Conservation (phyloP, 2,329 filamentous ascomycete species). For the Colletotrichum tofieldiae region DNA sequence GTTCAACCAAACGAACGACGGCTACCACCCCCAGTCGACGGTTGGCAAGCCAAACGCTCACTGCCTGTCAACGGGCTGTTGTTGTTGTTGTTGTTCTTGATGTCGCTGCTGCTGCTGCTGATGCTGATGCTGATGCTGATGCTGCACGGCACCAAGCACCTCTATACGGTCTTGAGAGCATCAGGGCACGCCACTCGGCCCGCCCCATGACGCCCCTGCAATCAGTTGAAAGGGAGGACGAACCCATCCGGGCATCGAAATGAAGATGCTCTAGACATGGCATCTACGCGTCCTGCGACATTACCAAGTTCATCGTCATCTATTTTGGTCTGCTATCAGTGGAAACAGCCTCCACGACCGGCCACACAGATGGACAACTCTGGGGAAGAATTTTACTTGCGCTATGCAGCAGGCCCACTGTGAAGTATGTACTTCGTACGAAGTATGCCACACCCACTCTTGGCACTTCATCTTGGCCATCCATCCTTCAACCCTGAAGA, state of each 20-base stretch:
- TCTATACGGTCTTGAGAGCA: not conserved
- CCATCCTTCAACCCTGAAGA: constrained; percentile 13
- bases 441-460: constrained; percentile 9
- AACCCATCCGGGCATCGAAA: not conserved
- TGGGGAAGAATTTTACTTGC: constrained; percentile 18
- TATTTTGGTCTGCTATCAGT: constrained; percentile 16
- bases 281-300: constrained; percentile 11
- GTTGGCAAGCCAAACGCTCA: not conserved
- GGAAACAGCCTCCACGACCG: constrained; percentile 11
- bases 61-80: not conserved
- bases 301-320: constrained; percentile 34
- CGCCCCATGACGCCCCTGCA: constrained; percentile 1
- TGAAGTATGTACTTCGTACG: not conserved
- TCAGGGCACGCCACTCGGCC: not conserved
- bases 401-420: constrained; percentile 21
- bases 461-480: constrained; percentile 7
- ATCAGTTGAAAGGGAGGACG: not conserved
- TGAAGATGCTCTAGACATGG: constrained; percentile 19
- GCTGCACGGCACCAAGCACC: not conserved
- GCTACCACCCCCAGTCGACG: not conserved
- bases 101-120: no score
- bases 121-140: not conserved
- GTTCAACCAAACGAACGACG: constrained; percentile 7
- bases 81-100: not conserved
- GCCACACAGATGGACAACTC: constrained; percentile 17